Conservation (phyloP, 2,329 filamentous ascomycete genomes). For the Lojkania enalia region DNA sequence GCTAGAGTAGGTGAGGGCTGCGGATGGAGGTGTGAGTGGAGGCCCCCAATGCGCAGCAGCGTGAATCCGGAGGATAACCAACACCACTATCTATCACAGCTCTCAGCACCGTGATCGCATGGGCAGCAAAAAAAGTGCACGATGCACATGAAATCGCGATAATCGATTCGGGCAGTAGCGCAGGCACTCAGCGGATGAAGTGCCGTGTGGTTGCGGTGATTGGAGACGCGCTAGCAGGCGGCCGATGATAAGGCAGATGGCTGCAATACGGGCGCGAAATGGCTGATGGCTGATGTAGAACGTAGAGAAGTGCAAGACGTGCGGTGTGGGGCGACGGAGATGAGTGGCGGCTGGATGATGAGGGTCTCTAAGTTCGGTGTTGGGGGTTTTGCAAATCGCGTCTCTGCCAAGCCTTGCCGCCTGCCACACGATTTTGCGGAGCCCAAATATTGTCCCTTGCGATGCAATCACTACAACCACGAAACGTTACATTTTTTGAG, state of each 20-base stretch:
- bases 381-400: no score
- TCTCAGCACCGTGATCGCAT: constrained; percentile 25
- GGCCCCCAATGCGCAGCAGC: no score
- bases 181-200: constrained; percentile 17
- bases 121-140: constrained; percentile 21
- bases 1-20: neutral
- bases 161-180: constrained; percentile 23
- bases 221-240: constrained; percentile 11
- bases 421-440: no score
- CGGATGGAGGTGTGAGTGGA: neutral
- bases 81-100: constrained; percentile 26
- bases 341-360: neutral
- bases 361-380: neutral
- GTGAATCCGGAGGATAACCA: constrained; percentile 16
- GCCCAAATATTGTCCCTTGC: no score
- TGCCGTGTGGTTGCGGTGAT: constrained; percentile 27
- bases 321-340: no score
- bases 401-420: no score
- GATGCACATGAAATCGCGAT: constrained; percentile 26
- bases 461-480: neutral
- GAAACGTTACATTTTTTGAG: neutral
- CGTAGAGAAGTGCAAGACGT: neutral
- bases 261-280: neutral
- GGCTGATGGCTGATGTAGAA: no score
- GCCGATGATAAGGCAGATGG: neutral